Base-by-base conservation (phyloP, 768 basidiomycete species). In the Amanita jacksonii region DNA sequence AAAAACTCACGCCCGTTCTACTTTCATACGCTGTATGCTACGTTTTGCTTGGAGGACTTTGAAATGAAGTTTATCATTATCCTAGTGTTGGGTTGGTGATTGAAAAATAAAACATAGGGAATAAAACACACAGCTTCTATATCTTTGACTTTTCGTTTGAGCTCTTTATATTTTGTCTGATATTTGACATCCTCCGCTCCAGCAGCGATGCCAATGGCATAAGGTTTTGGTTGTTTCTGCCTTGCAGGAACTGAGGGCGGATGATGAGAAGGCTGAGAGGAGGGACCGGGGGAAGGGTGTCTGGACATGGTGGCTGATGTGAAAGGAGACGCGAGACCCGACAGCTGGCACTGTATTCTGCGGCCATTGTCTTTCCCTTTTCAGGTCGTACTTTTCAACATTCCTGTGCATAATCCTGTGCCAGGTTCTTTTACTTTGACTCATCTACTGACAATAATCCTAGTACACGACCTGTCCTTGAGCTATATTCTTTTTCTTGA, bases 121-220 rank as follows among this genome's bases (percentile, higher is more conserved):
- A 37, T 36, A 39, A 38, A 52, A 75, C 82, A 53, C 48, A 87
- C 88, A 24, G 70, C 62, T 65, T 91, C 88, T 51, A 90, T 84
- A 62, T 90, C 86, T 58, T 79, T 83, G 46, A 90, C 86, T 66
- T 88, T 89, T 63, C 80, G 75, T 62, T 86, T 89, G 51, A 91
- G 69, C 47, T 91, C 87, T 61, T 79, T 86, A 68, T 90, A 91
- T 64, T 90, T 90, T 56, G 77, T 74, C 48, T 85, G 82, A 60
- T 90, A 91, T 63, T 87, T 89, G 57, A 76, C 76, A 62, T 90
- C 87, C 58, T 89, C 86, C 15, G 81, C 84, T 54, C 83, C 81
- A 20, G 82, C 83, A 30, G 82, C 74, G 50, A 85, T 82, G 49
- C 81, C 83, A 16, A 76, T 65, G 15, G 74, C 50, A 38, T 70